phyloP scores from a whole-genome alignment of 306 rosid genomes.

The Luffa acutangula region DNA sequence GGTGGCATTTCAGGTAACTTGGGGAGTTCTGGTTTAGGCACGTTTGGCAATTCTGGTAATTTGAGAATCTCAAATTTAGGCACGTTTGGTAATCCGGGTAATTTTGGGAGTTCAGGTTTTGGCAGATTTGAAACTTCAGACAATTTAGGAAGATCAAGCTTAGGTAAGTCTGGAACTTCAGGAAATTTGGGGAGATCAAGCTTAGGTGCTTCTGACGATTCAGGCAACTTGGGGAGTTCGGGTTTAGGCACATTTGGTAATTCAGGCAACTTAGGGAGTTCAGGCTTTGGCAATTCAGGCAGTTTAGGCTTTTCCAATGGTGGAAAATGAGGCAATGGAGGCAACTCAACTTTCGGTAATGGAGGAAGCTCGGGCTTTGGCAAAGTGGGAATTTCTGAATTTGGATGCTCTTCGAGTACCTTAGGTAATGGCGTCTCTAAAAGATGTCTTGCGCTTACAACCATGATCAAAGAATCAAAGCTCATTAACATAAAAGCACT shows the following conservation, averaged over 20 bases:
- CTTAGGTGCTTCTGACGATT: not conserved
- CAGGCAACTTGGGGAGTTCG: not conserved
- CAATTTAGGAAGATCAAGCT: not conserved
- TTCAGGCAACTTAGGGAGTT: not conserved
- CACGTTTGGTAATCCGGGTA: not conserved
- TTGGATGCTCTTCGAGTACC: not conserved
- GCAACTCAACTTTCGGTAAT: not conserved
- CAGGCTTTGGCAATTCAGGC: not conserved
- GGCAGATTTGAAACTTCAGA: not conserved
- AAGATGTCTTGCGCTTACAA: not conserved
- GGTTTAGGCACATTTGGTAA: not conserved
- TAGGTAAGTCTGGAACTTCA: not conserved
- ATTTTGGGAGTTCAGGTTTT: not conserved
- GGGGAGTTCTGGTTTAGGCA: not conserved
- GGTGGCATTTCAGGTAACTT: not conserved
- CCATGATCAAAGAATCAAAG: not conserved
- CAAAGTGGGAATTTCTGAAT: not conserved
- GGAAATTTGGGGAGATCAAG: not conserved
- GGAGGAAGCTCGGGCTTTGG: not conserved
- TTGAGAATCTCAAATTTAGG: not conserved
- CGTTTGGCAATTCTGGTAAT: not conserved
- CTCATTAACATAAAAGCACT: not conserved
- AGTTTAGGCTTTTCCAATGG: not conserved
- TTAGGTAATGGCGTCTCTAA: not conserved
- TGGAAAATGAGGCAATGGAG: not conserved